Conservation (phyloP, 202 grass and related monocot genomes). For the Schoenoplectus triqueter region DNA sequence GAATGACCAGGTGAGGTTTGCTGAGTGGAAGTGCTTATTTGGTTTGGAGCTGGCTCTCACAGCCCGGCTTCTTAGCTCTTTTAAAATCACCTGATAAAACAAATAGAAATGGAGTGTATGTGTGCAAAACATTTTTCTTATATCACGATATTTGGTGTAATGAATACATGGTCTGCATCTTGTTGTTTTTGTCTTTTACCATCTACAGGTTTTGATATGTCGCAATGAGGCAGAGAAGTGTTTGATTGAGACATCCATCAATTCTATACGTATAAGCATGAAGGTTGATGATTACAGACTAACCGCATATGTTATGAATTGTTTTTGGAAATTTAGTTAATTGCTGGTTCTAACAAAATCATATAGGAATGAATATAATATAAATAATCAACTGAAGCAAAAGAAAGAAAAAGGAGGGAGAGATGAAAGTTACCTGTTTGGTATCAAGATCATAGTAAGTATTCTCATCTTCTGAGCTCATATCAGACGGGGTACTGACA, state of each 20-base stretch:
- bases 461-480: constrained; percentile 69
- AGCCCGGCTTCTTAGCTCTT: constrained; percentile 77
- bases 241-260: constrained; percentile 95
- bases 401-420: background rate
- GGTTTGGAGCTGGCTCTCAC: constrained; percentile 48
- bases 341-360: background rate
- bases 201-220: constrained; percentile 77
- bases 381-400: background rate
- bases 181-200: background rate
- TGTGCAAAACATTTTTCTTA: background rate
- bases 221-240: constrained; percentile 97
- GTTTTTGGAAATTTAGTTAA: background rate
- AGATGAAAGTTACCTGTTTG: constrained; percentile 48
- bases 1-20: constrained; percentile 54
- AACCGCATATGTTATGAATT: constrained; percentile 13
- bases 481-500: constrained; percentile 49
- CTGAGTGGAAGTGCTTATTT: constrained; percentile 43
- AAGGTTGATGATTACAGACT: constrained; percentile 48
- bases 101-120: background rate
- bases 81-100: constrained; percentile 58
- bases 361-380: background rate
- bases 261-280: constrained; percentile 93
- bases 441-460: constrained; percentile 54
- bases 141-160: background rate
- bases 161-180: background rate